These are phyloP conservation scores for Chamaenerion angustifolium DNA, from an alignment of 345 rosid species.

Conservation along the genomic window DNA sequence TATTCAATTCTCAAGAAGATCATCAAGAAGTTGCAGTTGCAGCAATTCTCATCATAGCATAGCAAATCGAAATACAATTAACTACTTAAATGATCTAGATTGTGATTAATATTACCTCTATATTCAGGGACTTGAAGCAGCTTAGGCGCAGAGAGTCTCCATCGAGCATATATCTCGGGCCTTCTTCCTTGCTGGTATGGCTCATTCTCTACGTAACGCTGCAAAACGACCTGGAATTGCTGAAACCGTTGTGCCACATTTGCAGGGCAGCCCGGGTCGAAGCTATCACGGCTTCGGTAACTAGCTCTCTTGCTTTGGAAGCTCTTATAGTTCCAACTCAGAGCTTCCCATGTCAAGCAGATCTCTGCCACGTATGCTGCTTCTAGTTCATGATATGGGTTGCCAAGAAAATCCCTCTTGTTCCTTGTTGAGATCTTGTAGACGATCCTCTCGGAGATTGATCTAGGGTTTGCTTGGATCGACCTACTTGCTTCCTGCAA, in stretches of 20 bases:
- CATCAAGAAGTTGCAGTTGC: too few relatives aligned
- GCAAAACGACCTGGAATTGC: constrained; percentile 84
- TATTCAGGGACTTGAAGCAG: constrained; percentile 92
- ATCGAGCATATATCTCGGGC: constrained; percentile 83
- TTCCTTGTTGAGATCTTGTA: constrained; percentile 46
- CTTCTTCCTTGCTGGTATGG: constrained; percentile 91
- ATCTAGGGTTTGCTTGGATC: constrained; percentile 68
- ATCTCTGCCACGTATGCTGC: constrained; percentile 81
- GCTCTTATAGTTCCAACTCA: constrained; percentile 85
- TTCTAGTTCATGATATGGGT: constrained; percentile 86
- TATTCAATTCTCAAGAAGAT: too few relatives aligned
- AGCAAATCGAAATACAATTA: too few relatives aligned
- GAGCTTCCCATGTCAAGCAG: constrained; percentile 94
- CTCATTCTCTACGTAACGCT: constrained; percentile 81
- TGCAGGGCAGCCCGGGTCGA: constrained; percentile 69
- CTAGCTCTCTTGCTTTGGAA: constrained; percentile 46
- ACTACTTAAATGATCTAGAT: too few relatives aligned
- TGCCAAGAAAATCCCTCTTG: constrained; percentile 42
- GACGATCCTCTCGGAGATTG: constrained; percentile 78
- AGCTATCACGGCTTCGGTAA: constrained; percentile 16
- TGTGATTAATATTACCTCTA: constrained; percentile 62
- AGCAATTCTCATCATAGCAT: too few relatives aligned
- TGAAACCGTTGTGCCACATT: constrained; percentile 77
- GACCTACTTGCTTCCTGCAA: constrained; percentile 89
- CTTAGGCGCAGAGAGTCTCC: constrained; percentile 86